Evolutionary conservation across 2,329 filamentous ascomycete species (phyloP).

Genomic region (Didymella sp.): DNA sequence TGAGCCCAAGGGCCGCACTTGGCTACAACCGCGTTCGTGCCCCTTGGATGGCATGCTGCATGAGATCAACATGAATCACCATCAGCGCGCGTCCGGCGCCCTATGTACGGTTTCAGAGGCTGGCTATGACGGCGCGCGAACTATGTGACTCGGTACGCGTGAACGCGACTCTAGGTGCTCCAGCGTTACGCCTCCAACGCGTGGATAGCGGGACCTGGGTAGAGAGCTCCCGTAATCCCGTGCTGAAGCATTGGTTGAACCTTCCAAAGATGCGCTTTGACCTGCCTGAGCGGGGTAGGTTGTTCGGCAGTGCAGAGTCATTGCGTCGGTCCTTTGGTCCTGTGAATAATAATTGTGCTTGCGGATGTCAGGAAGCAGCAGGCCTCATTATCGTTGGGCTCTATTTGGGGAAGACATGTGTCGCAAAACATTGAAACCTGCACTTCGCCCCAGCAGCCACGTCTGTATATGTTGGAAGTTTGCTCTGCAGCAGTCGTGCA

Average conservation of each 20-base stretch:
- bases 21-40: constrained; percentile 5
- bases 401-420: constrained; percentile 20
- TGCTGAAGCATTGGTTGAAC: constrained; percentile 31
- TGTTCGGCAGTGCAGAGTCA: constrained; percentile 25
- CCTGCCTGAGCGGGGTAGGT: constrained; percentile 31
- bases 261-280: constrained; percentile 27
- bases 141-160: constrained; percentile 17
- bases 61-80: constrained; percentile 22
- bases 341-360: constrained; percentile 25
- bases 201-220: constrained; percentile 10
- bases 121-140: constrained; percentile 11
- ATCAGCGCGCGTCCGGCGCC: constrained; percentile 14
- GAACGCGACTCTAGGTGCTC: constrained; percentile 6
- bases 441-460: constrained; percentile 32
- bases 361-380: constrained; percentile 24
- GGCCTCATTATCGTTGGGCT: constrained; percentile 17
- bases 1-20: background rate
- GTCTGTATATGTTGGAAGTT: constrained; percentile 38
- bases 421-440: constrained; percentile 38
- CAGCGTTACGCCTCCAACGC: constrained; percentile 15
- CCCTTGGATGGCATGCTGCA: constrained; percentile 14
- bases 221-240: constrained; percentile 25
- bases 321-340: constrained; percentile 29
- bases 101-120: constrained; percentile 16
- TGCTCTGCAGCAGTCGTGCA: constrained; percentile 36